Percentiles rank a stretch among this genome's conserved stretches.
Conservation (phyloP, 2,329 filamentous ascomycete genomes). For the Paraconiothyrium sp. region DNA sequence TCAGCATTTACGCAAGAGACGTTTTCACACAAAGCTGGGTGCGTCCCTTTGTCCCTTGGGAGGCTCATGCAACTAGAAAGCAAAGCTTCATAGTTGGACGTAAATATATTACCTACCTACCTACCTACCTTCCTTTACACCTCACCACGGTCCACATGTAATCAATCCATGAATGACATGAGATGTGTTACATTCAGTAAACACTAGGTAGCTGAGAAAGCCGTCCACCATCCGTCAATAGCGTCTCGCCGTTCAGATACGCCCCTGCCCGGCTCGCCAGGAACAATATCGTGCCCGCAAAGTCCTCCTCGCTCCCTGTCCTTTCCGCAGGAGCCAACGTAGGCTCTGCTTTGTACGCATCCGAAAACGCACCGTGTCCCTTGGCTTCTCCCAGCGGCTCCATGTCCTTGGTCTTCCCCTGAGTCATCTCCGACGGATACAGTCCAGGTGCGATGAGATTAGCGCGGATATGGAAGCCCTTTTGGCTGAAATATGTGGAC, state of each 20-base stretch:
- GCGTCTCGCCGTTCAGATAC: constrained; percentile 11
- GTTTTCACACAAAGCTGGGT: too few relatives aligned
- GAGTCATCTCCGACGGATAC: constrained; percentile 32
- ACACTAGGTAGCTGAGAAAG: constrained; percentile 11
- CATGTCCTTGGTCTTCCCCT: constrained; percentile 21
- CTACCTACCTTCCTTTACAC: too few relatives aligned
- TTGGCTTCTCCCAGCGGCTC: constrained; percentile 8
- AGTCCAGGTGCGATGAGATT: constrained; percentile 62
- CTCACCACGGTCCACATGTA: too few relatives aligned
- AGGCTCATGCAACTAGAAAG: too few relatives aligned
- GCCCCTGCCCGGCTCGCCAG: constrained; percentile 70
- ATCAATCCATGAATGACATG: background rate
- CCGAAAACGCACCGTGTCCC: constrained; percentile 3
- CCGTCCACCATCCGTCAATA: constrained; percentile 9
- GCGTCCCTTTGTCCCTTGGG: too few relatives aligned
- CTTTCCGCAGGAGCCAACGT: constrained; percentile 61
- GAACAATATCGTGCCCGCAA: constrained; percentile 72
- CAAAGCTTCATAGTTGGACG: too few relatives aligned
- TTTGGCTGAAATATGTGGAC: constrained; percentile 51
- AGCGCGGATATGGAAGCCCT: constrained; percentile 55
- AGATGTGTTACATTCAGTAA: background rate
- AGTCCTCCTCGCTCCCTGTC: constrained; percentile 69
- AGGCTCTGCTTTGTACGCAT: constrained; percentile 15
- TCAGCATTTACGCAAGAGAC: too few relatives aligned
- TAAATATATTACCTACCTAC: too few relatives aligned